Base-by-base conservation (phyloP, 108 stramenopile species). In the Schizochytrium sp. region DNA sequence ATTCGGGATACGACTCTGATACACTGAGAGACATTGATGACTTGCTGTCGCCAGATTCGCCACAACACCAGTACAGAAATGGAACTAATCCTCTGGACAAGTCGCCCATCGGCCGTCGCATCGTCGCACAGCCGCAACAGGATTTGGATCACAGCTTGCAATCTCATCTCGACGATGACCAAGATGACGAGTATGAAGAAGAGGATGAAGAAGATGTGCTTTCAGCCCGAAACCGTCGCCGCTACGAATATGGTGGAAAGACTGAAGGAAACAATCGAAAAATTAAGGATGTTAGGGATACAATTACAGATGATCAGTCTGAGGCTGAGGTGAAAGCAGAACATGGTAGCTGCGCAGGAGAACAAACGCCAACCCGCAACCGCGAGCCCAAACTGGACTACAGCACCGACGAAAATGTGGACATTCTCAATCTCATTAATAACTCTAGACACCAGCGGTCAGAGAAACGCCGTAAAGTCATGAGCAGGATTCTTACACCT, bases 361-460 rank as follows among this genome's bases (percentile, higher is more conserved):
- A 28, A 28, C 28, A 28, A 28, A 69, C 64, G 64, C 64, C 64
- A 8, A 15, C 42, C 5, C 64, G 64, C 15, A 38, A 44, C 5
- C 64, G 64, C 19, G 5, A 44, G 0, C 44, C 44, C 3, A 44
- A 69, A 38, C 44, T 69, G 40, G 64, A 38, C 19, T 44, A 44
- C 64, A 69, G 42, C 12, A 44, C 64, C 3, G 44, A 44, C 64
- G 64, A 69, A 38, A 44, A 69, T 15, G 64, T 69, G 42, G 64
- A 69, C 2, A 69, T 69, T 69, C 15, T 69, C 12, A 69, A 69
- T 15, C 64, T 69, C 64, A 69, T 69, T 38, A 69, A 69, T 69
- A 5, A 8, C 10, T 69, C 64, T 44, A 38, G 64, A 38, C 64
- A 69, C 40, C 40, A 69, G 64, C 64, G 64, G 10, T 69, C 64